A percentile compares a stretch with the other conserved stretches of the same genome.
phyloP scores from a whole-genome alignment of 2,329 filamentous ascomycete genomes.

The Alternaria incomplexa region DNA sequence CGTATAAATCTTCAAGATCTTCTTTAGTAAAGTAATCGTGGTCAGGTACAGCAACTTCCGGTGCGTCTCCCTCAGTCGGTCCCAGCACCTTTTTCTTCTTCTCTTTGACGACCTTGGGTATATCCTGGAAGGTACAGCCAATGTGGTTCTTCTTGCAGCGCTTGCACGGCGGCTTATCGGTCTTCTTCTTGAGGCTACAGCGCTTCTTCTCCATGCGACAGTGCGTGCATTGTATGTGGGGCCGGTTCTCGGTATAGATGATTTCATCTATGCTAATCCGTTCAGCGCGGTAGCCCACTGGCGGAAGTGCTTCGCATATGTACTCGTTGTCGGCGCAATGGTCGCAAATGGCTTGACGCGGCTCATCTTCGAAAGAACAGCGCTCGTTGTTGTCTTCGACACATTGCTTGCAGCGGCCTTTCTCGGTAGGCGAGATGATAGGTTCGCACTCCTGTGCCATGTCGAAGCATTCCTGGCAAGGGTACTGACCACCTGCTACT shows the following conservation, averaged over 20 bases:
- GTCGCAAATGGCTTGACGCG: slow-evolving; percentile 25
- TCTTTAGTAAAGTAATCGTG: slow-evolving; percentile 17
- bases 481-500: slow-evolving; percentile 37
- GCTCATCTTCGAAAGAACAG: slow-evolving; percentile 32
- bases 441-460: slow-evolving; percentile 39
- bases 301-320: slow-evolving; percentile 22
- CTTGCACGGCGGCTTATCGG: slow-evolving; percentile 41
- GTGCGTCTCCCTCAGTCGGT: slow-evolving; percentile 1
- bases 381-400: slow-evolving; percentile 5
- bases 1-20: slow-evolving; percentile 22
- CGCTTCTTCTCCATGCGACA: slow-evolving; percentile 36
- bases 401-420: slow-evolving; percentile 43
- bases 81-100: slow-evolving; percentile 4
- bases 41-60: slow-evolving; percentile 2
- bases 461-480: slow-evolving; percentile 26
- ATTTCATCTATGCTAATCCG: slow-evolving; percentile 30
- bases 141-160: slow-evolving; percentile 33
- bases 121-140: slow-evolving; percentile 40
- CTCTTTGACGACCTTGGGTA: slow-evolving; percentile 12
- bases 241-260: slow-evolving; percentile 24
- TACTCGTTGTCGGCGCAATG: slow-evolving; percentile 20
- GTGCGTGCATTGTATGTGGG: slow-evolving; percentile 29
- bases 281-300: slow-evolving; percentile 19
- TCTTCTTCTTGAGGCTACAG: slow-evolving; percentile 41
- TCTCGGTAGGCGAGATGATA: slow-evolving; percentile 37